Conservation (phyloP, 805 yeast species). For the Lachancea dasiensis region DNA sequence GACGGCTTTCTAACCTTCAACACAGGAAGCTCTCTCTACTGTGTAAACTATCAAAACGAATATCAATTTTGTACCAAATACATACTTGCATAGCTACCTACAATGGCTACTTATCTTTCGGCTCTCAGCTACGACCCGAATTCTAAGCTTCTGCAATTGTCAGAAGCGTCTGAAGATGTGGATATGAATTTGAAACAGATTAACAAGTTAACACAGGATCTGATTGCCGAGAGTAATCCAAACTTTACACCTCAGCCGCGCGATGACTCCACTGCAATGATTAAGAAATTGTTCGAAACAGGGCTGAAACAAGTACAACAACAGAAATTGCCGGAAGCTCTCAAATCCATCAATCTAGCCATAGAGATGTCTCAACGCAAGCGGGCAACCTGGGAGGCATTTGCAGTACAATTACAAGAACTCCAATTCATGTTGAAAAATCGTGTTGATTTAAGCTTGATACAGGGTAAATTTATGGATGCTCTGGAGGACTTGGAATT, state of each 20-base stretch:
- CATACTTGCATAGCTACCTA: too few relatives aligned
- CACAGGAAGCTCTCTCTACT: too few relatives aligned
- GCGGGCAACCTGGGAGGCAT: conserved; percentile 68
- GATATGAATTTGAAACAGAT: conserved; percentile 30
- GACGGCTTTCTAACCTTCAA: background rate
- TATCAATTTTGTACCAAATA: too few relatives aligned
- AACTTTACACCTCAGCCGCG: conserved; percentile 50
- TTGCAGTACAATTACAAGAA: conserved; percentile 67
- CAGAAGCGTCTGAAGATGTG: conserved; percentile 12
- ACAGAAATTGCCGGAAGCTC: conserved; percentile 52
- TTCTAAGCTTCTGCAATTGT: conserved; percentile 22
- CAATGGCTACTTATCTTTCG: conserved; percentile 4
- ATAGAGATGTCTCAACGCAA: conserved; percentile 56
- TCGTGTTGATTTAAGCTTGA: conserved; percentile 62
- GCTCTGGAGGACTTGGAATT: conserved; percentile 69
- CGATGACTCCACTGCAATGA: conserved; percentile 45
- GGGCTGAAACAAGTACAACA: conserved; percentile 52
- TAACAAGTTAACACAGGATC: conserved; percentile 31
- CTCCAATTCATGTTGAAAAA: conserved; percentile 59
- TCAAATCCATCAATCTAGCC: conserved; percentile 58
- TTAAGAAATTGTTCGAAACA: conserved; percentile 58
- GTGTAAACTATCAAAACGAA: background rate
- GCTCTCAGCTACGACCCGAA: conserved; percentile 24
- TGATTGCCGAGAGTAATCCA: conserved; percentile 40
- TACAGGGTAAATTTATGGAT: conserved; percentile 46